Evolutionary conservation across 371 early-diverging fungal genomes (phyloP), one percentile per base, ranked within the genome.

Genomic region (Dichotomocladium elegans): DNA sequence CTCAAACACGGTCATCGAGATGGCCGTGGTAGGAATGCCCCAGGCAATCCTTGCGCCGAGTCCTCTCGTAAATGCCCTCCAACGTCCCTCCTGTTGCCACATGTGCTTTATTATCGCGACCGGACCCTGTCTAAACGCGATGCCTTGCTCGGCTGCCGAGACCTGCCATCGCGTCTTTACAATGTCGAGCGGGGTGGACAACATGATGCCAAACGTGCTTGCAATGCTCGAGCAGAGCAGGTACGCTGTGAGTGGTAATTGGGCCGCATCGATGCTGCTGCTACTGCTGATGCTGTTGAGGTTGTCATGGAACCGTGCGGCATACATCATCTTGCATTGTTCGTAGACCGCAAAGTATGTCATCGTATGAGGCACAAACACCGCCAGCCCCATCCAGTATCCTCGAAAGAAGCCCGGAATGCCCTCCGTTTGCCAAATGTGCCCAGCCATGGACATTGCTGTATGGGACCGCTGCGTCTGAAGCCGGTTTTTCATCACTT

Each of bases 101-200:
- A 90, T 80, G 14, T 81, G 65, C 22, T 58, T 56, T 0, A 78
- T 75, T 21, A 89, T 82, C 3, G 49, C 47, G 4, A 63, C 4
- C 3, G 68, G 67, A 2, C 69, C 60, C 25, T 42, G 49, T 41
- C 58, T 72, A 61, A 53, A 67, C 19, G 41, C 35, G 24, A 54
- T 46, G 15, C 72, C 70, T 34, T 70, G 62, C 11, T 77, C 69
- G 15, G 66, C 58, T 2, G 63, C 66, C 3, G 81, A 77, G 12
- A 86, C 72, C 55, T 93, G 94, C 77, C 87, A 85, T 4, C 91
- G 77, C 24, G 94, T 93, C 58, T 91, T 90, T 34, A 92, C 79
- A n/a, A 90, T 82, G 58, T 93, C 93, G 2, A 88, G 60, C 1
- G 82, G 77, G 27, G 90, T 92, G 2, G 87, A 84, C 0, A 89